Evolutionary conservation across 768 basidiomycete genomes (phyloP), one percentile per base, ranked within the genome.

Genomic region (Boletus reticulatus): DNA sequence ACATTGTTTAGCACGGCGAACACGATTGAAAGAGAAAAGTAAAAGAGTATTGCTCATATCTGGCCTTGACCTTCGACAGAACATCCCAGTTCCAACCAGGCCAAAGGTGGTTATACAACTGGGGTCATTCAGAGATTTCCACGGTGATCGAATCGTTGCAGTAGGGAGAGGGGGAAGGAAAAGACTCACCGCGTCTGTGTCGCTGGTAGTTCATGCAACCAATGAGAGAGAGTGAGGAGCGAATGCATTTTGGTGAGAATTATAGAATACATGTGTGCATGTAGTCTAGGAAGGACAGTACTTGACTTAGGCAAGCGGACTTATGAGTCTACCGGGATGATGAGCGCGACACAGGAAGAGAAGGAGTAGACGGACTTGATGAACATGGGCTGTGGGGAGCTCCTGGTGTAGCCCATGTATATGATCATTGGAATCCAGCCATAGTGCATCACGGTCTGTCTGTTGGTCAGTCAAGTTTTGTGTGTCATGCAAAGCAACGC

Each of bases 401-500:
- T 94, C 63, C 89, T 79, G 50, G 89, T 91, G 77, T 91, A 97
- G 36, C 95, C 96, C 67, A 97, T 82, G 73, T 94, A 97, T 66
- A 98, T 95, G 67, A 98, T 92, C 69, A 95, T 76, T 32, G 96
- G 96, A 67, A 98, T 94, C 93, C 95, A 98, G 61, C 87, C 88
- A 63, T 94, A 97, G 75, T 97, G 94, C 50, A 97, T 69, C 65
- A 94, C 80, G 56, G 89, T 93, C 94, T 97, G 58, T 47, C 7
- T 4, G 48, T 6, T 14, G 3, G 56, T 66, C 36, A 62, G 64
- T 27, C 4, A 11, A 43, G 20, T 4, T 17, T 9, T 13, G 38
- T 32, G 14, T 0, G 42, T 12, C 2, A 38, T 13, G 22, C 8
- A 13, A 10, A 27, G n/a, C 49, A 57, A 80, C 84, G 61, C 78